Evolutionary conservation across 345 rosid genomes (phyloP), one percentile per base, ranked within the genome.

Genomic region (Aquilaria malaccensis): DNA sequence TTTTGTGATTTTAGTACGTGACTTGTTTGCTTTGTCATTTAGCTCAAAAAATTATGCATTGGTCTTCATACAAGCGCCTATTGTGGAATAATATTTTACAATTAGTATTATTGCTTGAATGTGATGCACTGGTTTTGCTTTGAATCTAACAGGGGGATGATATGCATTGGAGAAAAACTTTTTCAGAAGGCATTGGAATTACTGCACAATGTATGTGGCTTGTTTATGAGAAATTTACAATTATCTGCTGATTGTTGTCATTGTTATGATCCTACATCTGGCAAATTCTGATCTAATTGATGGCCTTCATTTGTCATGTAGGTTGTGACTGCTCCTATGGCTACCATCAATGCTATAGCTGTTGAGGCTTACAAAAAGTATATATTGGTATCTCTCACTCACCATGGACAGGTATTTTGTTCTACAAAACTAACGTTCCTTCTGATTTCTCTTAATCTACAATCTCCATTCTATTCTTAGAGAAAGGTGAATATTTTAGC

Each of bases 301-400:
- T 49, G 60, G 32, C 30, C 62, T 46, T 12, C 59, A 52, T 45
- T 63, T 60, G 55, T 70, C 33, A 59, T 55, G 56, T 73, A 95
- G 99, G 97, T 83, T 65, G 89, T 91, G 73, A 91, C 96, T 56
- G 91, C 99, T 71, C 97, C 97, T 43, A 90, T 88, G 96, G 65
- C 78, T 68, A n/a, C 56, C 4, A 67, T 79, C 71, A 95, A 76
- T 77, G 95, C 96, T 51, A 88, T 95, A 62, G 93, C 95, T 45
- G 74, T 88, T 59, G 97, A 95, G 83, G 95, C 96, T 10, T 88
- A 88, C 82, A 88, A 85, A 82, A 95, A 95, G 72, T 85, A 88
- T 71, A 74, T 85, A 63, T 62, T 91, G 79, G 96, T 85, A 59
- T 85, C 89, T 58, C 96, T 95, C 56, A 88, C 88, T 79, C 83